A percentile compares a stretch with the other conserved stretches of the same genome.
phyloP scores from a whole-genome alignment of 2,329 filamentous ascomycete genomes.

The Trichoderma arundinaceum region DNA sequence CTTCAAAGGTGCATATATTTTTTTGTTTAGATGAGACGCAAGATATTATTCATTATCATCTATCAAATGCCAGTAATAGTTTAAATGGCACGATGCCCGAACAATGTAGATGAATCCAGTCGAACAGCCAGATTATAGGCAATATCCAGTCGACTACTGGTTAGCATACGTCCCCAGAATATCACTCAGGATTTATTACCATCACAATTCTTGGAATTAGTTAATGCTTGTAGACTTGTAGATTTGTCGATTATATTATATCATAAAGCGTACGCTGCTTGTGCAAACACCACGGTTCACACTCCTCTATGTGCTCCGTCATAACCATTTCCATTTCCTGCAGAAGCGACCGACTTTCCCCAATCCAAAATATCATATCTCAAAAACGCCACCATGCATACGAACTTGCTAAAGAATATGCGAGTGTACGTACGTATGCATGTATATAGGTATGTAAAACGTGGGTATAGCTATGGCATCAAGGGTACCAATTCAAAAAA shows the following conservation, averaged over 20 bases:
- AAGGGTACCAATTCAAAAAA: not conserved
- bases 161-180: not conserved
- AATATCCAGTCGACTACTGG: no score
- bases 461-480: slow-evolving; percentile 16
- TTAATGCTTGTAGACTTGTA: not conserved
- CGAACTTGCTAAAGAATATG: not conserved
- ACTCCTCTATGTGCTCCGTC: slow-evolving; percentile 2
- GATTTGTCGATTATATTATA: not conserved
- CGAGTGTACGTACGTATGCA: not conserved
- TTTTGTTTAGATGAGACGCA: no score
- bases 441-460: not conserved
- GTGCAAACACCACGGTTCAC: not conserved
- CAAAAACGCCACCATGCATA: slow-evolving; percentile 4
- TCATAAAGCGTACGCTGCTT: slow-evolving; percentile 3
- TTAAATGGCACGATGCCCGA: no score
- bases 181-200: not conserved
- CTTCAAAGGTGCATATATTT: no score
- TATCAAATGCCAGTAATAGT: no score
- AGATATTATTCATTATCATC: no score
- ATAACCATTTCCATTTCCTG: not conserved
- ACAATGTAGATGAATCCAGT: no score
- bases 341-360: slow-evolving; percentile 5
- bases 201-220: no score
- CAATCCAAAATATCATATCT: not conserved
- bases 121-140: no score